phyloP scores from a whole-genome alignment of 352 stramenopile species.

The Globisporangium spinosum region DNA sequence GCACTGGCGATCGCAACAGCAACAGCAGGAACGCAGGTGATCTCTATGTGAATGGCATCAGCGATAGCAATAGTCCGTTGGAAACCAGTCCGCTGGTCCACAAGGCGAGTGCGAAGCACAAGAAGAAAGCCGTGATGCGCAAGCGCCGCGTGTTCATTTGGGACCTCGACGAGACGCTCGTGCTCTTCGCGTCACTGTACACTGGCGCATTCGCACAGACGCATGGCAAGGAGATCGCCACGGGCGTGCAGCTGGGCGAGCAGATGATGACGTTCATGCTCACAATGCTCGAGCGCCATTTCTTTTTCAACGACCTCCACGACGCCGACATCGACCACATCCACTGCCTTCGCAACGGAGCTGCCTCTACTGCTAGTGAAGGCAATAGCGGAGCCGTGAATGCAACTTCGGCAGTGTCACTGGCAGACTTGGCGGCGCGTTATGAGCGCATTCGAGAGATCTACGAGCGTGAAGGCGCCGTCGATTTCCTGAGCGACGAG shows the following conservation, averaged over 20 bases:
- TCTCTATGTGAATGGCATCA: not conserved
- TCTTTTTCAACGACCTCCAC: slow-evolving; percentile 81
- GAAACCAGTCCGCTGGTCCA: not conserved
- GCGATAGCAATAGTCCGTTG: not conserved
- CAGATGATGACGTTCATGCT: slow-evolving; percentile 87
- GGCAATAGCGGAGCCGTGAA: not conserved
- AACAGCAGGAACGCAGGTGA: not conserved
- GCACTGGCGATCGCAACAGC: not conserved
- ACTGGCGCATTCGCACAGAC: slow-evolving; percentile 62
- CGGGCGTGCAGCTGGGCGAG: slow-evolving; percentile 61
- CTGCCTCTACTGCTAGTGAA: not conserved
- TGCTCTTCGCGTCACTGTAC: slow-evolving; percentile 81
- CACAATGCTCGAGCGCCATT: slow-evolving; percentile 75
- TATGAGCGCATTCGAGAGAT: slow-evolving; percentile 75
- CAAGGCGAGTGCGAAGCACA: not conserved
- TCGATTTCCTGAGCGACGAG: slow-evolving; percentile 66
- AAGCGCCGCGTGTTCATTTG: slow-evolving; percentile 67
- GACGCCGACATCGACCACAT: slow-evolving; percentile 72
- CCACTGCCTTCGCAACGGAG: slow-evolving; percentile 10
- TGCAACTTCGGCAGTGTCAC: not conserved
- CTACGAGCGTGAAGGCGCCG: slow-evolving; percentile 56
- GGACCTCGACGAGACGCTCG: slow-evolving; percentile 80
- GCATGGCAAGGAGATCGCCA: slow-evolving; percentile 54
- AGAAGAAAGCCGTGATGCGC: not conserved
- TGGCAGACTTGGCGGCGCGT: slow-evolving; percentile 18